Conservation (phyloP, 306 rosid species). For the Quercus engelmannii region DNA sequence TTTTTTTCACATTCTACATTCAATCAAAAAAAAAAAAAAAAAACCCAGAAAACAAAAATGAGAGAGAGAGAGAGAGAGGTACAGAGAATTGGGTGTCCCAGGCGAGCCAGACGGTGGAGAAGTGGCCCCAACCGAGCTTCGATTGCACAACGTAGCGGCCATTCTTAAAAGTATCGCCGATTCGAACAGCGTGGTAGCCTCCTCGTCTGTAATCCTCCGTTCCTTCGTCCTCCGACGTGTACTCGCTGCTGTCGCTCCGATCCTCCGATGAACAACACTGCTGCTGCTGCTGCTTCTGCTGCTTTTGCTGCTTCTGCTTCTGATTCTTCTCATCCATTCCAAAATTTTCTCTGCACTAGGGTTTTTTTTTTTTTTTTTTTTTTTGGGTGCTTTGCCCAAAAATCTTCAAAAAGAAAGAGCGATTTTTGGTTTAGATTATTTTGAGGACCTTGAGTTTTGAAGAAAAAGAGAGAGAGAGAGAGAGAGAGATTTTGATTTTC, state of each 20-base stretch:
- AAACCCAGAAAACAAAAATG: not conserved
- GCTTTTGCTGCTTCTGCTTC: constrained; percentile 56
- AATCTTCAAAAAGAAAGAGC: too few species aligned
- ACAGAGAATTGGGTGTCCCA: constrained; percentile 74
- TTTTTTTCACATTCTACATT: not conserved
- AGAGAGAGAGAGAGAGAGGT: constrained; percentile 17
- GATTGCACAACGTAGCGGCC: constrained; percentile 79
- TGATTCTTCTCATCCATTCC: constrained; percentile 9
- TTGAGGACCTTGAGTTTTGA: too few species aligned
- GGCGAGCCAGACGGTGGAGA: constrained; percentile 98
- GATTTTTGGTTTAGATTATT: too few species aligned
- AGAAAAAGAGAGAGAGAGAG: too few species aligned
- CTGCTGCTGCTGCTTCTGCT: constrained; percentile 17
- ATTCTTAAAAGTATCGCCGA: constrained; percentile 73
- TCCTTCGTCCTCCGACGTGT: constrained; percentile 98
- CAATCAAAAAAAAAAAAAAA: not conserved
- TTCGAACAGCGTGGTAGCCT: constrained; percentile 88
- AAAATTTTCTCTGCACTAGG: not conserved
- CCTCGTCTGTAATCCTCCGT: constrained; percentile 94
- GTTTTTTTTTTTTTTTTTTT: too few species aligned
- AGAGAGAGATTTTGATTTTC: too few species aligned
- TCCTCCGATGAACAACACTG: constrained; percentile 32
- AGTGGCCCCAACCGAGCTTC: constrained; percentile 99
- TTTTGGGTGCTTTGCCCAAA: too few species aligned
- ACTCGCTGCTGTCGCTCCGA: constrained; percentile 75